Base-by-base conservation (phyloP, 1,284 basidiomycete species). In the Puccinia coronata region DNA sequence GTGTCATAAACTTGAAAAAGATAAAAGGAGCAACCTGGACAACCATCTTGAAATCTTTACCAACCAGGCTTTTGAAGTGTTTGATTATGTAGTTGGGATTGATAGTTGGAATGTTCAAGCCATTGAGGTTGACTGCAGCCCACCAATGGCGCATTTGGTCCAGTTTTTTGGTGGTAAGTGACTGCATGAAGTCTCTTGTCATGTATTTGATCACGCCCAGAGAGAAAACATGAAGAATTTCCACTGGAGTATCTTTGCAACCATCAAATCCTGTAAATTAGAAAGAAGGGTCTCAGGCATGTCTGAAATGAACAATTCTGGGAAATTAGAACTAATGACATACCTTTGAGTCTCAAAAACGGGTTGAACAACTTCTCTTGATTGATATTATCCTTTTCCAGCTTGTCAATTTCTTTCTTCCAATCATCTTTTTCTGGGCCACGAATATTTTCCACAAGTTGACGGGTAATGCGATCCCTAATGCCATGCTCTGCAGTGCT, bases 1-100 rank as follows among this genome's bases (percentile, higher is more conserved):
- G 36, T 12, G 11, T 11, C 65, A 69, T 69, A 9, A 69, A 69
- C 11, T 69, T 36, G 28, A 69, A 69, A 25, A 69, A 69, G 2
- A 69, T 28, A 49, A 69, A 69, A 16, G 65, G 65, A 5, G 65
- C 65, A 3, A 34, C 65, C 20, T 69, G 65, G 2, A 85, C 84
- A 39, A 88, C 86, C 0, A 77, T 83, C 2, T 85, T 83, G 74
- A 88, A 87, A 81, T 88, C 86, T 0, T 84, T 82, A 0, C 87
- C 87, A 14, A 84, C 85, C 0, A 88, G 82, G 0, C 87, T 87
- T 5, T 84, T 84, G 0, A 84, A 83, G 82, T 86, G 86, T 8
- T 85, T 78, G 0, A 87, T 86, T 0, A 86, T 82, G 20, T 86
- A 87, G 0, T 83, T 57, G 0, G 86, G 86, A 1, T 57, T 34